Evolutionary conservation across 2,329 filamentous ascomycete species (phyloP).

Genomic region (Pezicula rhizophila): DNA sequence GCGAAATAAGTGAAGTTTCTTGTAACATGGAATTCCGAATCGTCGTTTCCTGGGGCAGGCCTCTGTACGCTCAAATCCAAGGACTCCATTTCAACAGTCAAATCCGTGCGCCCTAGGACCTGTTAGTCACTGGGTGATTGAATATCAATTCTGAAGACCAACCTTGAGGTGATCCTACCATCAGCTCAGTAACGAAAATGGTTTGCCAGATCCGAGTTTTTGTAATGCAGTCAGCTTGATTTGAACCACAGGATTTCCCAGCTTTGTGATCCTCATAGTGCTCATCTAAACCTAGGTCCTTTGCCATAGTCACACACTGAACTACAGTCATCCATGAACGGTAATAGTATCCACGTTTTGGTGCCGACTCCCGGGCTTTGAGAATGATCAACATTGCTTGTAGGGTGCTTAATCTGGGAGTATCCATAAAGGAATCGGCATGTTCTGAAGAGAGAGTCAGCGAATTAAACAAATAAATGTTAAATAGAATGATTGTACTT

Average conservation of each 20-base stretch:
- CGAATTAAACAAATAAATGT: conserved; percentile 7
- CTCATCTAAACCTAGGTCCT: conserved; percentile 83
- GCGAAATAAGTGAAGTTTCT: conserved; percentile 80
- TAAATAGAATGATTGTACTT: conserved; percentile 45
- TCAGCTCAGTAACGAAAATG: conserved; percentile 78
- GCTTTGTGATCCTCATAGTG: conserved; percentile 74
- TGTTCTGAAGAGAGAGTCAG: conserved; percentile 55
- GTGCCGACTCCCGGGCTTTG: conserved; percentile 86
- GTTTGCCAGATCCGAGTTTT: conserved; percentile 89
- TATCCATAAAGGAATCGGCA: conserved; percentile 88
- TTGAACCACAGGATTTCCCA: conserved; percentile 63
- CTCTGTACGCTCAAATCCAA: conserved; percentile 68
- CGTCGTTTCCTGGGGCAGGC: conserved; percentile 61
- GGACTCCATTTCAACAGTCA: conserved; percentile 67
- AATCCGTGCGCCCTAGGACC: conserved; percentile 64
- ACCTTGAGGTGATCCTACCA: conserved; percentile 94
- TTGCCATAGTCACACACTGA: conserved; percentile 86
- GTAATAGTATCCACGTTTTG: conserved; percentile 92
- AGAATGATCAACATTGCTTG: conserved; percentile 83
- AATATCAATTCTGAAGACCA: neutral
- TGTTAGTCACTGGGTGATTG: conserved; percentile 10
- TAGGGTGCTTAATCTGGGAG: conserved; percentile 82
- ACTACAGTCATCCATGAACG: conserved; percentile 96
- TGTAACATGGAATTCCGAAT: conserved; percentile 70
- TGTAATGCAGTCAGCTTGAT: conserved; percentile 69